Evolutionary conservation across 1,284 basidiomycete species (phyloP).

Genomic region (Ceratobasidium sp.): DNA sequence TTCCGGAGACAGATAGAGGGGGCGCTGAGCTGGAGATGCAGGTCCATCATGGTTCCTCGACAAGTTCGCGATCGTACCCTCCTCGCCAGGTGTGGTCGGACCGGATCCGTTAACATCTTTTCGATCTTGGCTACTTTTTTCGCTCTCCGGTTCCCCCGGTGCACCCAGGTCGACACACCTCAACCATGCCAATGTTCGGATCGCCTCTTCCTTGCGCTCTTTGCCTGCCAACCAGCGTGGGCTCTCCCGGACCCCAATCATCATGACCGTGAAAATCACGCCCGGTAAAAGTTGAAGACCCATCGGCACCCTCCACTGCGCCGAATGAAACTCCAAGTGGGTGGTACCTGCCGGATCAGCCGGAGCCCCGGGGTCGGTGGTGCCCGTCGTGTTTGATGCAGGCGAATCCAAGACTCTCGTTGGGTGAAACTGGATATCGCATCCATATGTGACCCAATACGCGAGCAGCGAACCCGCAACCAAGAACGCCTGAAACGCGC

Average conservation of each 20-base stretch:
- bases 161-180: conserved; percentile 1
- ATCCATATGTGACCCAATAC: conserved; percentile 31
- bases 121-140: not conserved
- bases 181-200: conserved; percentile 22
- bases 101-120: not conserved
- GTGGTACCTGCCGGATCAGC: conserved; percentile 12
- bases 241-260: conserved; percentile 37
- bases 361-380: conserved; percentile 14
- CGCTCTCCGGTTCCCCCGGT: not conserved
- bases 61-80: not conserved
- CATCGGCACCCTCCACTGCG: conserved; percentile 32
- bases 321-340: conserved; percentile 22
- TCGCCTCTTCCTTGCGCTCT: conserved; percentile 24
- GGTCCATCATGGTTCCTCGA: not conserved
- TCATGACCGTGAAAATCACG: conserved; percentile 33
- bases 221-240: conserved; percentile 34
- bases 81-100: not conserved
- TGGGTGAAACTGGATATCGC: conserved; percentile 21
- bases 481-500: conserved; percentile 37
- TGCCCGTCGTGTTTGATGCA: conserved; percentile 13
- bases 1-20: not conserved
- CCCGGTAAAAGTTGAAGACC: conserved; percentile 22
- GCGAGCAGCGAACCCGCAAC: conserved; percentile 25
- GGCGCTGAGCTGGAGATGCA: not conserved
- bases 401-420: not conserved